Conservation (phyloP, 805 yeast genomes). For the Saturnispora silvae region DNA sequence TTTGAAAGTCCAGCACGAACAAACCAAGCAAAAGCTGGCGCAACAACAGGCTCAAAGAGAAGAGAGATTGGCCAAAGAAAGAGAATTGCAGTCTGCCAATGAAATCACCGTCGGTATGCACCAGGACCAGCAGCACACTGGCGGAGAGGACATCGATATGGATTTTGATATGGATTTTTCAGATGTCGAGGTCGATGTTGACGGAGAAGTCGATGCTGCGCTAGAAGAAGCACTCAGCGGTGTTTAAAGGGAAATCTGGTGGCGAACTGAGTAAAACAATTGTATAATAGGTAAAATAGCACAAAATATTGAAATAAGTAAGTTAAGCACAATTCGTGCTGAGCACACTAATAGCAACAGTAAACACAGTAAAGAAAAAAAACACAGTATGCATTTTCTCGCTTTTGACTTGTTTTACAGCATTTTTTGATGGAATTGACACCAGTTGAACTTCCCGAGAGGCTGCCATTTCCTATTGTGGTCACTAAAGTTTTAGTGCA, state of each 20-base stretch:
- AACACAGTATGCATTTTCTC: too few species aligned
- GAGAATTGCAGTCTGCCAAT: slow-evolving; percentile 13
- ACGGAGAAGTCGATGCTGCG: background rate
- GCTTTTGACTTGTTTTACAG: too few species aligned
- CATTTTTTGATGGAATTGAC: slow-evolving; percentile 40
- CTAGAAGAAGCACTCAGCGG: background rate
- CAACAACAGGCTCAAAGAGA: slow-evolving; percentile 23
- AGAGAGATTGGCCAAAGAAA: slow-evolving; percentile 17
- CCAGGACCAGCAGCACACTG: slow-evolving; percentile 10
- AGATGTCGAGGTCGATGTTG: slow-evolving; percentile 1
- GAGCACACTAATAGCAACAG: too few species aligned
- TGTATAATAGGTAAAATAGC: too few species aligned
- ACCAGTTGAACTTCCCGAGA: slow-evolving; percentile 44
- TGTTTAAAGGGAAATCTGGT: slow-evolving; percentile 24
- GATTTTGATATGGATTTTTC: slow-evolving; percentile 10
- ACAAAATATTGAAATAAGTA: too few species aligned
- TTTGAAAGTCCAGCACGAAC: slow-evolving; percentile 25
- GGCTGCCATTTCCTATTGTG: slow-evolving; percentile 60
- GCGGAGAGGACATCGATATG: slow-evolving; percentile 6
- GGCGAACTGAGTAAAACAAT: too few species aligned
- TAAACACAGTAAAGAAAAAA: too few species aligned
- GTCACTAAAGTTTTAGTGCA: slow-evolving; percentile 38
- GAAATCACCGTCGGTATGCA: slow-evolving; percentile 12
- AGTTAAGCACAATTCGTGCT: too few species aligned
- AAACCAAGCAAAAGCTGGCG: slow-evolving; percentile 11